Percentiles rank a stretch among this genome's conserved stretches.
Conservation (phyloP, 2,329 filamentous ascomycete species). For the Truncatella angustata region DNA sequence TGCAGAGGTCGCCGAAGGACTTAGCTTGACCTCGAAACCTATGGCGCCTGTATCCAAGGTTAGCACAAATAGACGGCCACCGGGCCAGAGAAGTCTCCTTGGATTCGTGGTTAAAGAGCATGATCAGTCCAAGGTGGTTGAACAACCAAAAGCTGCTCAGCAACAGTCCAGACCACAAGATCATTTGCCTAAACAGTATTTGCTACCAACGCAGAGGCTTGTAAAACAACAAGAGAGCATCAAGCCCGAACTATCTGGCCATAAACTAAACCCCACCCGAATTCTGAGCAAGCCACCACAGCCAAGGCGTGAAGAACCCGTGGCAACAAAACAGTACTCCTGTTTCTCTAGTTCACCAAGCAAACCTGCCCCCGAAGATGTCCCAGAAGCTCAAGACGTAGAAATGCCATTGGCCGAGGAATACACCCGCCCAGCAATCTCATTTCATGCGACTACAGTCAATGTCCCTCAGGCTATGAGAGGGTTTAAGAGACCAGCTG, state of each 20-base stretch:
- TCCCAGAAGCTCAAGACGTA: constrained; percentile 16
- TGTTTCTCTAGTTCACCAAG: constrained; percentile 59
- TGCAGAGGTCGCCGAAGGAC: constrained; percentile 34
- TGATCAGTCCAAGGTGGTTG: constrained; percentile 21
- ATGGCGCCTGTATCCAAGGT: constrained; percentile 14
- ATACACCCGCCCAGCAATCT: constrained; percentile 38
- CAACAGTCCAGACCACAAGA: not conserved
- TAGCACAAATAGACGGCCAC: constrained; percentile 20
- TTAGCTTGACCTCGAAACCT: constrained; percentile 21
- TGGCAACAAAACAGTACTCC: constrained; percentile 43
- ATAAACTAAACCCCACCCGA: constrained; percentile 41
- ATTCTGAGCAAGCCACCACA: constrained; percentile 33
- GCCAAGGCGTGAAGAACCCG: constrained; percentile 19
- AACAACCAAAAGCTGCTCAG: not conserved
- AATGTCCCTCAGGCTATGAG: constrained; percentile 30
- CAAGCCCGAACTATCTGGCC: constrained; percentile 27
- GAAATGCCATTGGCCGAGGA: constrained; percentile 30
- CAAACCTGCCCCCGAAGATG: constrained; percentile 16
- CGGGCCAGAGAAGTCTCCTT: constrained; percentile 27
- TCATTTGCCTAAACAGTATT: not conserved
- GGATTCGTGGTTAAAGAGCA: constrained; percentile 29
- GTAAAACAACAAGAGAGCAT: constrained; percentile 21
- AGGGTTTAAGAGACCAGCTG: constrained; percentile 42
- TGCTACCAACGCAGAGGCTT: constrained; percentile 4
- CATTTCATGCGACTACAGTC: constrained; percentile 52